These are phyloP conservation scores for Galerina sulciceps DNA, from an alignment of 768 basidiomycete genomes.

Conservation along the genomic window DNA sequence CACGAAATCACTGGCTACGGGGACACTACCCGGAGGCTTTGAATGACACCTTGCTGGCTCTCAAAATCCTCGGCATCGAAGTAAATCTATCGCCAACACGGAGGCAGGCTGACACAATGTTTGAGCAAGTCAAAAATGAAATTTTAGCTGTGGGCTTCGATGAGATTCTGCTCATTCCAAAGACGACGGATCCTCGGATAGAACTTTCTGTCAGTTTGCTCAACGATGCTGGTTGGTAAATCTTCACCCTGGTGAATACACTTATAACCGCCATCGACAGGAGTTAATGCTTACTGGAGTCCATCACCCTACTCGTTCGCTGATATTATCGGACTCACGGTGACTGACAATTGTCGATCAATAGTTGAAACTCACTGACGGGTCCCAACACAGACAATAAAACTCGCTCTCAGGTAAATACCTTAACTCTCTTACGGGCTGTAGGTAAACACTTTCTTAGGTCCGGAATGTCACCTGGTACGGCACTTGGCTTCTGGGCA, in stretches of 20 bases:
- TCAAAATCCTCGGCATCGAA: conserved; percentile 66
- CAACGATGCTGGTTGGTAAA: conserved; percentile 64
- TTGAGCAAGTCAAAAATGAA: conserved; percentile 72
- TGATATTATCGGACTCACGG: conserved; percentile 70
- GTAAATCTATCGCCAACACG: conserved; percentile 56
- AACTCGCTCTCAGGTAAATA: conserved; percentile 60
- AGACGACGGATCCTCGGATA: conserved; percentile 59
- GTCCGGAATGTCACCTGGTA: conserved; percentile 70
- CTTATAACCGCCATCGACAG: conserved; percentile 30
- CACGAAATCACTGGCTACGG: conserved; percentile 66
- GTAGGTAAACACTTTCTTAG: conserved; percentile 32
- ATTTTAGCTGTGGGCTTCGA: conserved; percentile 73
- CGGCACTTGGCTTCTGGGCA: conserved; percentile 73
- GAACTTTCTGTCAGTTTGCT: conserved; percentile 69
- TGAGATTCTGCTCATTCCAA: conserved; percentile 64
- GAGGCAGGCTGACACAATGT: conserved; percentile 63
- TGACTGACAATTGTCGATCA: conserved; percentile 31
- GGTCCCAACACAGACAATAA: conserved; percentile 53
- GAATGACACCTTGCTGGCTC: conserved; percentile 59
- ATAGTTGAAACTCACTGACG: neutral
- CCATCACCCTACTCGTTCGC: conserved; percentile 55
- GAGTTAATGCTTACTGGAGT: conserved; percentile 76
- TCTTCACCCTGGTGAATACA: neutral
- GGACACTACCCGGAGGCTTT: conserved; percentile 61
- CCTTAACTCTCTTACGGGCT: neutral